phyloP scores from a whole-genome alignment of 495 filamentous ascomycete genomes.

The Penicillium daleae region DNA sequence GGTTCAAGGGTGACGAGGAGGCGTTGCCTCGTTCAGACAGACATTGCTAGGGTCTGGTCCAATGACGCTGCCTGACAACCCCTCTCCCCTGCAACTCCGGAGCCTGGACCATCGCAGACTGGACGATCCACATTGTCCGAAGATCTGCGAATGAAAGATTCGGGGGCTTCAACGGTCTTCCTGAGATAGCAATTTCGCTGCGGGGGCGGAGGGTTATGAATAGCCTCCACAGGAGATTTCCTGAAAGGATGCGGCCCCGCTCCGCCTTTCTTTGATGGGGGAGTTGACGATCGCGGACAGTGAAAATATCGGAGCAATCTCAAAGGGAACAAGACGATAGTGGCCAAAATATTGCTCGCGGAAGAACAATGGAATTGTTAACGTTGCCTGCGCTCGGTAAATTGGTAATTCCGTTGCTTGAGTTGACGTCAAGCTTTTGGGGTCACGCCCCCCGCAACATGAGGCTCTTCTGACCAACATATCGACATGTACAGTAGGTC shows the following conservation, averaged over 20 bases:
- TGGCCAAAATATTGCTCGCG: background rate
- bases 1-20: background rate
- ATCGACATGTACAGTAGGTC: no score
- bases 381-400: background rate
- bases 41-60: background rate
- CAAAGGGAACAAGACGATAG: background rate
- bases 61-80: background rate
- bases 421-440: background rate
- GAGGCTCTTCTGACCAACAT: background rate
- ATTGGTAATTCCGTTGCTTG: background rate
- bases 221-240: background rate
- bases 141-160: background rate
- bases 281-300: background rate
- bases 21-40: background rate
- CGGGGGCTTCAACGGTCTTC: background rate
- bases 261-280: background rate
- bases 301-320: background rate
- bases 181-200: background rate
- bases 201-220: background rate
- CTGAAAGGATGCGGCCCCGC: background rate
- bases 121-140: background rate
- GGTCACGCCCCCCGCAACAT: background rate
- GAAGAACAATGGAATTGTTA: background rate
- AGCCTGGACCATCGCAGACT: background rate
- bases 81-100: background rate